Percentiles rank a stretch among this genome's conserved stretches.
These are phyloP conservation scores for Apophysomyces variabilis DNA, from an alignment of 371 early-diverging fungal genomes.

Conservation along the genomic window DNA sequence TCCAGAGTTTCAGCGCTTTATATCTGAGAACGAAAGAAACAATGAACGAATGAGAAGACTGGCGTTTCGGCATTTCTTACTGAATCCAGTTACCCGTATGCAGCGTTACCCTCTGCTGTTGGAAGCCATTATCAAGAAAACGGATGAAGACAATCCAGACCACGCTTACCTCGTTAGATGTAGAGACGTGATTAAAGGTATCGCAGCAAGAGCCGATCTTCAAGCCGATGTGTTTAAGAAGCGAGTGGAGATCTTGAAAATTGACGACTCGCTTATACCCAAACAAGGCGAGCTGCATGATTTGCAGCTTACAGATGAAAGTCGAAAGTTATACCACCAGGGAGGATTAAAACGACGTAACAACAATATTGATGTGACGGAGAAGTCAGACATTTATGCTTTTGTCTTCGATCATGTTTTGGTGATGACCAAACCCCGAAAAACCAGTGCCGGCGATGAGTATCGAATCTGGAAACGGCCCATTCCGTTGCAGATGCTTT, in stretches of 20 bases:
- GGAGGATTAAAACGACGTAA: slow-evolving; percentile 78
- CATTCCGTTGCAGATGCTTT: slow-evolving; percentile 66
- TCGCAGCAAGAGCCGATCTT: slow-evolving; percentile 46
- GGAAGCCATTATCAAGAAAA: slow-evolving; percentile 82
- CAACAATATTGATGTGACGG: slow-evolving; percentile 67
- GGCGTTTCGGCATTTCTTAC: slow-evolving; percentile 57
- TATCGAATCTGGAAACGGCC: slow-evolving; percentile 72
- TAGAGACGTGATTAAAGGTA: slow-evolving; percentile 52
- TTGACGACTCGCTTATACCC: slow-evolving; percentile 49
- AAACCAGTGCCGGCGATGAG: slow-evolving; percentile 54
- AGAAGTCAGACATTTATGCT: slow-evolving; percentile 72
- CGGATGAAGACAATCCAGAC: slow-evolving; percentile 85
- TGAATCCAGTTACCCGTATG: slow-evolving; percentile 83
- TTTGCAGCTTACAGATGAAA: slow-evolving; percentile 71
- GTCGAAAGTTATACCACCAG: slow-evolving; percentile 75
- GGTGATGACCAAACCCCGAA: slow-evolving; percentile 75
- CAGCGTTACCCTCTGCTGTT: slow-evolving; percentile 90
- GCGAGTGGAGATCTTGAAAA: slow-evolving; percentile 38
- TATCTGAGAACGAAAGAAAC: slow-evolving; percentile 62
- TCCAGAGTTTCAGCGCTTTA: slow-evolving; percentile 70
- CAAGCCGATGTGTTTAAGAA: slow-evolving; percentile 31
- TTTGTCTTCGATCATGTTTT: slow-evolving; percentile 92
- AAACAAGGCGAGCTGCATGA: slow-evolving; percentile 63
- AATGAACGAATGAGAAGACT: slow-evolving; percentile 69
- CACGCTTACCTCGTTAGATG: slow-evolving; percentile 77